Percentiles rank a stretch among this genome's conserved stretches.
Conservation (phyloP, 495 filamentous ascomycete species). For the Acidiella bohemica region DNA sequence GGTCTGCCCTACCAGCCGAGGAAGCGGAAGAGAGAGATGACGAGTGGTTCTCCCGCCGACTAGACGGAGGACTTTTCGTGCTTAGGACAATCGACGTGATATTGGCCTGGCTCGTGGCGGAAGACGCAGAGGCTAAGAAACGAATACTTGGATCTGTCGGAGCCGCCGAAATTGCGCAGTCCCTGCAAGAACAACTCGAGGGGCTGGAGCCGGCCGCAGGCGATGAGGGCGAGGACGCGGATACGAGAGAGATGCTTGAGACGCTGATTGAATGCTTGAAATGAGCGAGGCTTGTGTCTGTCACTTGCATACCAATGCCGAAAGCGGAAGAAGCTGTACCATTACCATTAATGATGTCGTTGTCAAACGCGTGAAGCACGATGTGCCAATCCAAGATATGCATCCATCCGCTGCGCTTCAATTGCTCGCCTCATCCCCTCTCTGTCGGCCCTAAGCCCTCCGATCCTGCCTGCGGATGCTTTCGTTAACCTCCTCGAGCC, state of each 20-base stretch:
- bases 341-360: too few species aligned
- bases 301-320: too few species aligned
- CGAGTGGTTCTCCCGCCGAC: slow-evolving; percentile 68
- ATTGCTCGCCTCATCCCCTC: too few species aligned
- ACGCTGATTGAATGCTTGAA: slow-evolving; percentile 38
- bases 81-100: slow-evolving; percentile 81
- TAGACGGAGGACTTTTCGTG: slow-evolving; percentile 78
- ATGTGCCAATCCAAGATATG: too few species aligned
- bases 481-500: too few species aligned
- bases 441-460: too few species aligned
- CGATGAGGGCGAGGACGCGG: slow-evolving; percentile 34
- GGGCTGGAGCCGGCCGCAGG: slow-evolving; percentile 47
- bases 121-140: slow-evolving; percentile 66
- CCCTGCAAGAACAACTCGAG: slow-evolving; percentile 58
- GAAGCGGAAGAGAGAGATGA: slow-evolving; percentile 54
- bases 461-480: too few species aligned
- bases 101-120: slow-evolving; percentile 82
- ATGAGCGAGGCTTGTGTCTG: too few species aligned
- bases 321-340: too few species aligned
- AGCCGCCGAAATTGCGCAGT: slow-evolving; percentile 48
- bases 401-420: too few species aligned
- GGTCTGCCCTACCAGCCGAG: slow-evolving; percentile 30
- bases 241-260: slow-evolving; percentile 52
- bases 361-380: too few species aligned
- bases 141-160: slow-evolving; percentile 51